Evolutionary conservation across 2,329 filamentous ascomycete species (phyloP), one percentile per base, ranked within the genome.

Genomic region (Penicillium janthinellum): DNA sequence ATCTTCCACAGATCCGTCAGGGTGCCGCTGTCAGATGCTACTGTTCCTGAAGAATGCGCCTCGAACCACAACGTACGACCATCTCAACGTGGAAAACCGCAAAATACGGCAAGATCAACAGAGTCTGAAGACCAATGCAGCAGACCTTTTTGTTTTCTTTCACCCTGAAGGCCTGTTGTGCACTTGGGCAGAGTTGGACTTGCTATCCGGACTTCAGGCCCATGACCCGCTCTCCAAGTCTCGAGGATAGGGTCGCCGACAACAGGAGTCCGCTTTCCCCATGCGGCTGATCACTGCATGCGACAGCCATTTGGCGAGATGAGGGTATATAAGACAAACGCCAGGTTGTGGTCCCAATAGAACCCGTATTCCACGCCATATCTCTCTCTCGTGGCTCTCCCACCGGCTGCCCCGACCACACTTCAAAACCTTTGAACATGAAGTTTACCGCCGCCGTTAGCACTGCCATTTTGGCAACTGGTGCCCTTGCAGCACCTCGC

Each of bases 401-500:
- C 47, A 35, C 39, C 22, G 10, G 14, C 14, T 12, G 34, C n/a
- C 10, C 44, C 6, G 17, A 34, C 14, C 8, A 17, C 37, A 22
- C 25, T 57, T 54, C n/a, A 38, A 10, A 11, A 20, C 15, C 7
- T 28, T 20, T 42, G 59, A 74, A 52, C 3, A 76, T 76, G 74
- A 75, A 72, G 60, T 54, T 73, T 60, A 60, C 61, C 7, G 56
- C 60, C 25, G 54, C 62, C 15, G 34, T 76, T 14, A 58, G 67
- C 20, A 62, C 67, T 37, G 61, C 64, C 48, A 57, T 70, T 31
- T 57, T 73, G 37, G 68, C 68, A 6, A 58, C 65, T 37, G 63
- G 62, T 22, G 66, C 68, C 14, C 65, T 75, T 4, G 70, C 71
- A 4, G 70, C 70, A 10, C 73, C 73, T 17, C 62, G 66, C n/a